phyloP scores from a whole-genome alignment of 78 protist species.

The Monocercomonoides exilis region DNA sequence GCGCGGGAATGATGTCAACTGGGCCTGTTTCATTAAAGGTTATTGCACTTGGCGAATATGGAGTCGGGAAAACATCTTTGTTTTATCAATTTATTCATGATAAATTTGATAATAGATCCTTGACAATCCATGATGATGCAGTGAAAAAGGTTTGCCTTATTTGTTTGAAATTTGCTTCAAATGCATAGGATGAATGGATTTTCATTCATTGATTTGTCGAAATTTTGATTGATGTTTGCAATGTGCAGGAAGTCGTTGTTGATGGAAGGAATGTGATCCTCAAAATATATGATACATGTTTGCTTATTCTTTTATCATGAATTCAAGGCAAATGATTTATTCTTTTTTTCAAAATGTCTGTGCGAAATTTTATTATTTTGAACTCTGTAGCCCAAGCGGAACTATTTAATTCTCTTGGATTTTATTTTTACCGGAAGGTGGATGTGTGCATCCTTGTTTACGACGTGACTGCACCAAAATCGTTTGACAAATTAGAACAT shows the following conservation, averaged over 20 bases:
- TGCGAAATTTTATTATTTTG: neutral
- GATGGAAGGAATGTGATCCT: neutral
- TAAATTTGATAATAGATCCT: too few relatives aligned
- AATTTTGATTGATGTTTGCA: too few relatives aligned
- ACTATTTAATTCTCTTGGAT: neutral
- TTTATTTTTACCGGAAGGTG: neutral
- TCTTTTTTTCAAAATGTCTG: neutral
- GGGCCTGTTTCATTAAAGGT: too few relatives aligned
- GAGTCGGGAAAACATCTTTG: too few relatives aligned
- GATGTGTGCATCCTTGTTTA: neutral
- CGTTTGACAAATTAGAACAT: neutral
- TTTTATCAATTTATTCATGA: too few relatives aligned
- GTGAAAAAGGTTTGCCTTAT: too few relatives aligned
- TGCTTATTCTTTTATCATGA: neutral
- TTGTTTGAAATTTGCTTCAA: too few relatives aligned
- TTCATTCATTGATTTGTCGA: too few relatives aligned
- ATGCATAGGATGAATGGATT: too few relatives aligned
- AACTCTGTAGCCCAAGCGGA: neutral
- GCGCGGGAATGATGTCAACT: too few relatives aligned
- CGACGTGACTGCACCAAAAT: neutral
- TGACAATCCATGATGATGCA: too few relatives aligned
- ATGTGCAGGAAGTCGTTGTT: neutral
- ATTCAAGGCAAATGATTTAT: neutral
- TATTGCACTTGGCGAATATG: too few relatives aligned
- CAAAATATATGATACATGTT: neutral